phyloP scores from a whole-genome alignment of 441 rosid species.

The Erodium moschatum region DNA sequence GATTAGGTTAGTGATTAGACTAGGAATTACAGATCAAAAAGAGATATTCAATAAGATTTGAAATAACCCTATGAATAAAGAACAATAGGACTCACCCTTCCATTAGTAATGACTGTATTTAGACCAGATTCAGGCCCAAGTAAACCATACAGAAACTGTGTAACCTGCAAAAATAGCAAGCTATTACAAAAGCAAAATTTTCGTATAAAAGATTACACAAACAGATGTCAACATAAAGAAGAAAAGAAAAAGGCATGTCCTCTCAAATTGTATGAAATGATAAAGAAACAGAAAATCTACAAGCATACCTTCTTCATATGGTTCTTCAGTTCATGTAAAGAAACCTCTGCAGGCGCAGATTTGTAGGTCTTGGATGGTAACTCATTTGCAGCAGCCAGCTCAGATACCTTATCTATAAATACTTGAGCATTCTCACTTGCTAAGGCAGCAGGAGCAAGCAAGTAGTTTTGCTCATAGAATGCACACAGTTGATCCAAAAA shows the following conservation, averaged over 20 bases:
- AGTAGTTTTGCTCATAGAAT: constrained; percentile 58
- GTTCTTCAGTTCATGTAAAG: constrained; percentile 35
- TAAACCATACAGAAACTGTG: constrained; percentile 49
- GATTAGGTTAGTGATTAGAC: too few species aligned
- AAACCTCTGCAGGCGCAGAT: constrained; percentile 43
- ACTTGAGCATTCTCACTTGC: constrained; percentile 39
- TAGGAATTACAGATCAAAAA: too few species aligned
- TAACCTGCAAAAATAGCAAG: constrained; percentile 43
- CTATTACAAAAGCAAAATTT: constrained; percentile 17
- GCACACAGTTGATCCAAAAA: constrained; percentile 74
- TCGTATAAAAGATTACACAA: too few species aligned
- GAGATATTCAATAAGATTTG: too few species aligned
- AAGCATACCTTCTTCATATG: constrained; percentile 54
- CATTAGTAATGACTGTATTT: constrained; percentile 77
- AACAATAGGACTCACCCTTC: constrained; percentile 58
- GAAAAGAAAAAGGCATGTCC: background rate
- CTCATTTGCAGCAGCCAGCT: constrained; percentile 67
- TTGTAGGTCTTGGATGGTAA: constrained; percentile 50
- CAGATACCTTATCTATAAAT: constrained; percentile 54
- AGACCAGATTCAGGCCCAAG: constrained; percentile 60
- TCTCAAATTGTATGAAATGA: constrained; percentile 1
- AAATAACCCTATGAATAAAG: too few species aligned
- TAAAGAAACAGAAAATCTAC: constrained; percentile 9
- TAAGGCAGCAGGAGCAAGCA: constrained; percentile 45
- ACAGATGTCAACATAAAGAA: constrained; percentile 11